A percentile compares a stretch with the other conserved stretches of the same genome.
These are phyloP conservation scores for Ogataea salicorniae DNA, from an alignment of 805 yeast species.

Conservation along the genomic window DNA sequence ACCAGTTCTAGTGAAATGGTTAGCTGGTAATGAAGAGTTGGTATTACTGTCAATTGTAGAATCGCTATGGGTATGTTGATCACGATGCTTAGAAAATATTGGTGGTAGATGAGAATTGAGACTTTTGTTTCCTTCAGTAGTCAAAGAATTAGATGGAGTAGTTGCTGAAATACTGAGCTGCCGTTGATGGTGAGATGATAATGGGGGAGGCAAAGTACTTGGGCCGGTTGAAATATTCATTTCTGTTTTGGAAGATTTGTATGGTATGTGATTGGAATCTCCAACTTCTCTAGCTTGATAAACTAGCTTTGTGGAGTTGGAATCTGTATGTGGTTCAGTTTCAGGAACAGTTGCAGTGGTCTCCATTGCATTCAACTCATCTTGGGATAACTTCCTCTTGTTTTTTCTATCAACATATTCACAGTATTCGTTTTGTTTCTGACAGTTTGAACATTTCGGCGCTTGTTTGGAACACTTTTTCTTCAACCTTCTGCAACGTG, in stretches of 20 bases:
- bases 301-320: neutral
- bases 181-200: neutral
- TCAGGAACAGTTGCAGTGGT: neutral
- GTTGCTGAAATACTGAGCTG: neutral
- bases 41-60: neutral
- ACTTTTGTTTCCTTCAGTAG: neutral
- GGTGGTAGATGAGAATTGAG: neutral
- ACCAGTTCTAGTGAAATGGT: neutral
- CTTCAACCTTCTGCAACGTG: conserved; percentile 43
- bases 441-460: conserved; percentile 42
- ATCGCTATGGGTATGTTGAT: neutral
- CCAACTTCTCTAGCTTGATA: neutral
- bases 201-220: neutral
- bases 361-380: conserved; percentile 3
- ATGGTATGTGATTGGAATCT: neutral
- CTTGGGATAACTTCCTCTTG: conserved; percentile 22
- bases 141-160: conserved; percentile 7
- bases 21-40: neutral
- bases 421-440: conserved; percentile 34
- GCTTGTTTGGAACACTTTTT: conserved; percentile 43
- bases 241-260: neutral
- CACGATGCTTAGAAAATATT: neutral
- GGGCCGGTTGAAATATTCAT: neutral
- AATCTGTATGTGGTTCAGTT: conserved; percentile 17
- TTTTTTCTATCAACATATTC: conserved; percentile 37